Evolutionary conservation across 1,139 yeast genomes (phyloP), one percentile per base, ranked within the genome.

Genomic region (Tardiomyces blankii): DNA sequence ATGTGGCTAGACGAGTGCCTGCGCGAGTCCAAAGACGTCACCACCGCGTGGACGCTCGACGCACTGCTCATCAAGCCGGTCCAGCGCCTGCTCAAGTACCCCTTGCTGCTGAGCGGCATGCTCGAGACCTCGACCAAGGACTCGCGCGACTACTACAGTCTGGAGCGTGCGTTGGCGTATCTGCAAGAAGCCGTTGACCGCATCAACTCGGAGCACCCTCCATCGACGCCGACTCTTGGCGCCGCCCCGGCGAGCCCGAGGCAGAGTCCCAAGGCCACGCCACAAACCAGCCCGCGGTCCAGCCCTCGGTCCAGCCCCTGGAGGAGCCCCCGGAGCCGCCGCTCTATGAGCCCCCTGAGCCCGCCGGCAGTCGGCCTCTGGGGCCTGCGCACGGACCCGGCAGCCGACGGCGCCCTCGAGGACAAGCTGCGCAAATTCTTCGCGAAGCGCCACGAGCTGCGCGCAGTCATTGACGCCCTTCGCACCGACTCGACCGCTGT

Each of bases 41-140:
- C 73, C 1, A 62, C 59, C 2, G 70, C 73, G 0, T 65, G 71
- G 69, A 63, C 68, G 16, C 51, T 69, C 38, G 73, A 68, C 42
- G 56, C 70, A 2, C 53, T 69, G 33, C 55, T 69, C 27, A 65
- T 69, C 50, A 69, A 69, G 49, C 73, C 73, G 1, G 69, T 69
- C 14, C 73, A 69, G 51, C 54, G 73, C 32, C 49, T 69, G 23
- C 57, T 66, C 44, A 67, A 68, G 50, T 69, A 69, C 45, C 73
- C 72, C 0, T 51, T 69, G 23, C 56, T 69, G 19, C 48, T 68
- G 25, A 52, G 51, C 16, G 50, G 61, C 19, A 46, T 65, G 43
- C 44, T 63, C 6, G 52, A 60, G 23, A 51, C 44, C 38, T 65
- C 69, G 1, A 54, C 59, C 1, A 50, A 44, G 8, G 48, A 45